phyloP scores from a whole-genome alignment of 2,329 filamentous ascomycete genomes.

The Fusarium citri region DNA sequence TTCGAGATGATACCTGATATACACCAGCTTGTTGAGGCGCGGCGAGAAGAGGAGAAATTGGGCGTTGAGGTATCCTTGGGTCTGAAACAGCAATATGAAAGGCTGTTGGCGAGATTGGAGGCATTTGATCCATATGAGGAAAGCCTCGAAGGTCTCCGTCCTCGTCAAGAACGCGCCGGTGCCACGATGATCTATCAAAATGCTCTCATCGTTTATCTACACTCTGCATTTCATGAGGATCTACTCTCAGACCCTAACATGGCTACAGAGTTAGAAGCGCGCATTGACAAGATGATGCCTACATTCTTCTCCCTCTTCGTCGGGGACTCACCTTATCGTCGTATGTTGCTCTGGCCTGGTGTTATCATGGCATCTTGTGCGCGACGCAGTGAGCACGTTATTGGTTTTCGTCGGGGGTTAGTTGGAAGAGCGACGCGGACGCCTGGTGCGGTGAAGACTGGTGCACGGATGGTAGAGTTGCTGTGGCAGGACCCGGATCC shows the following conservation, averaged over 20 bases:
- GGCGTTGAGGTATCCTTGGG: accelerated
- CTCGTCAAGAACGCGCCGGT: not conserved
- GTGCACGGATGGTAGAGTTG: not conserved
- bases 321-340: constrained; percentile 2
- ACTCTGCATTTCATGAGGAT: not conserved
- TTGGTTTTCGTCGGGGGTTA: not conserved
- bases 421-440: not conserved
- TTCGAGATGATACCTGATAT: constrained; percentile 13
- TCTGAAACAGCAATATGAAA: not conserved
- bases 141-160: not conserved
- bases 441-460: constrained; percentile 8
- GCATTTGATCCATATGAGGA: not conserved
- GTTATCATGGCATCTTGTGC: constrained; percentile 12
- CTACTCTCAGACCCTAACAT: not conserved
- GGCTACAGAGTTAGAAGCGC: not conserved
- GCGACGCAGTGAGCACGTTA: not conserved
- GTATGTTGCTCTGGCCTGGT: constrained; percentile 16
- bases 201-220: constrained; percentile 2
- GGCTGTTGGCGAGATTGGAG: not conserved
- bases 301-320: not conserved
- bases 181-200: not conserved
- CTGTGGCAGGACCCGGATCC: constrained; percentile 9
- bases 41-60: not conserved
- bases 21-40: not conserved
- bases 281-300: not conserved